Evolutionary conservation across 2,329 filamentous ascomycete species (phyloP), one percentile per base, ranked within the genome.

Genomic region (Diplodia intermedia): DNA sequence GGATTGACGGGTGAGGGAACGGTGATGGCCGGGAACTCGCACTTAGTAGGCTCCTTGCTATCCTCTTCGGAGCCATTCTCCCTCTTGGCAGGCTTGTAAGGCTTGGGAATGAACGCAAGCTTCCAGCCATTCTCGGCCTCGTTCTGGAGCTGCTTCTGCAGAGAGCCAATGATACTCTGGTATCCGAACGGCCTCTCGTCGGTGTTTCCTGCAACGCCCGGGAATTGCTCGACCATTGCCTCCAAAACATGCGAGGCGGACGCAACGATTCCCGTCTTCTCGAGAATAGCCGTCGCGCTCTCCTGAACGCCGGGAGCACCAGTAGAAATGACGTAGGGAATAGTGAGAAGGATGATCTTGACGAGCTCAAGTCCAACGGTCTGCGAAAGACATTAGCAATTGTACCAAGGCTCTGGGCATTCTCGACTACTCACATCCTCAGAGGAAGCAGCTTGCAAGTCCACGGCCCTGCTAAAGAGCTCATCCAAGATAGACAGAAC

Each of bases 241-340:
- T 97, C 94, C 43, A 98, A 85, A 2, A 91, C 86, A 77, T 97
- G 92, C 12, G 92, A 91, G 70, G 95, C 93, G 2, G 91, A 92
- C 12, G 94, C 93, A 73, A 98, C 96, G 71, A 98, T 93, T 67
- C 95, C 94, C 1, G 95, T 98, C 83, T 96, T 97, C 71, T 96
- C 92, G 77, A 99, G 89, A 65, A 98, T 84, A 56, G 91, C 89
- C 1, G 86, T 85, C 2, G 93, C 93, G 75, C 91, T 91, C 71
- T 91, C 85, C 73, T 90, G 88, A 75, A 91, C 89, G 38, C 76
- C 74, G 3, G 85, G 84, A 3, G 91, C 90, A 0, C 90, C 87
- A 2, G 91, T 88, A 11, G 90, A 88, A 85, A 97, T 89, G 66
- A 93, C 85, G 78, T 98, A 99, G 0, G 95, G 94, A 69, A 99